phyloP scores from a whole-genome alignment of 805 yeast species.

The Metschnikowia hibisci region DNA sequence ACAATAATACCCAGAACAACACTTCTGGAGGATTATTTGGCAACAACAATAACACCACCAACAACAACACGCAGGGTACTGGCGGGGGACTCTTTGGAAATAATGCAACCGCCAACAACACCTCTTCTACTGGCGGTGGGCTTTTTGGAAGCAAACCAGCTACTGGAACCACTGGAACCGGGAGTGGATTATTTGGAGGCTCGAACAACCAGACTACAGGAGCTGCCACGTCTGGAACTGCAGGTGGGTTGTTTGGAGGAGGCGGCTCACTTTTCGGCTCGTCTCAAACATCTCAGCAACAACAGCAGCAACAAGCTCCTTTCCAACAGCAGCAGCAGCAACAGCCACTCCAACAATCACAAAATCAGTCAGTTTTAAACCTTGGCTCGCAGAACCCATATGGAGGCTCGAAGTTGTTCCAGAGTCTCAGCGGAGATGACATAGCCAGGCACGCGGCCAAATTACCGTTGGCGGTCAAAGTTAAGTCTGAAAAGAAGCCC shows the following conservation, averaged over 20 bases:
- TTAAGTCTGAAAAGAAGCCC: slow-evolving; percentile 45
- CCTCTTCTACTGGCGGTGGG: slow-evolving; percentile 16
- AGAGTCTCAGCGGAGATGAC: slow-evolving; percentile 35
- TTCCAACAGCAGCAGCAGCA: slow-evolving; percentile 16
- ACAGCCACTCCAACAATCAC: slow-evolving; percentile 18
- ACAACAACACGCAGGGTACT: slow-evolving; percentile 1
- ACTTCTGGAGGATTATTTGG: slow-evolving; percentile 41
- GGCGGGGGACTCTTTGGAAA: slow-evolving; percentile 30
- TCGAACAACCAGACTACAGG: slow-evolving; percentile 9
- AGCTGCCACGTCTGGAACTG: slow-evolving; percentile 11
- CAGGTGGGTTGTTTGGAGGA: slow-evolving; percentile 22
- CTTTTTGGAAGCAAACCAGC: slow-evolving; percentile 16
- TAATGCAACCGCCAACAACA: slow-evolving; percentile 19
- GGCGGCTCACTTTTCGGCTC: slow-evolving; percentile 23
- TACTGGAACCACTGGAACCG: slow-evolving; percentile 8
- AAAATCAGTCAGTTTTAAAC: slow-evolving; percentile 13
- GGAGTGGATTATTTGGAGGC: slow-evolving; percentile 23
- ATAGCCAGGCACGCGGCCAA: slow-evolving; percentile 19
- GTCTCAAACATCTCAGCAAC: slow-evolving; percentile 19
- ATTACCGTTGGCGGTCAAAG: slow-evolving; percentile 24
- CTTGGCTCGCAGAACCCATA: slow-evolving; percentile 57
- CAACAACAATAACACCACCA: slow-evolving; percentile 13
- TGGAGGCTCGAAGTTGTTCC: slow-evolving; percentile 71
- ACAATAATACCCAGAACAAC: slow-evolving; percentile 7
- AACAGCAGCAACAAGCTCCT: slow-evolving; percentile 10